Base-by-base conservation (phyloP, 805 yeast species). In the Ogataea parapolymorpha region DNA sequence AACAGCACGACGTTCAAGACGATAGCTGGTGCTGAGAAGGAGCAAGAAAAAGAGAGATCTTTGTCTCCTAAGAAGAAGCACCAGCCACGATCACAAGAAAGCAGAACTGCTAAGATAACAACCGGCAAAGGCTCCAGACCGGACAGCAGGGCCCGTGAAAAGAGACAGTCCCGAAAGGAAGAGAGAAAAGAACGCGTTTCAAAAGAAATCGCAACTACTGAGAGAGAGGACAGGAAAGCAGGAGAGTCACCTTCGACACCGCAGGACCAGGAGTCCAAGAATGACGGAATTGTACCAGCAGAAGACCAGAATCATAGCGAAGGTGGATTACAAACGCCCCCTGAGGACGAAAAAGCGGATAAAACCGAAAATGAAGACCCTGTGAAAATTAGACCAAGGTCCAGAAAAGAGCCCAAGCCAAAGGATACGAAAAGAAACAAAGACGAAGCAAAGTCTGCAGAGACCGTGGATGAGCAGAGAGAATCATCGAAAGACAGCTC, bases 1-100 rank as follows among this genome's bases (percentile, higher is more conserved):
- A 77, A 74, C 44, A 67, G 69, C 37, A 75, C 79, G 2, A 64
- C 67, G 12, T 62, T 55, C 46, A 56, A 54, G 32, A 58, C 65
- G 1, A 26, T 59, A 24, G 62, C 58, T 3, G 48, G 53, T 10
- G 41, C 49, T 27, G 58, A 56, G 41, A 44, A 30, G 42, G 26
- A 14, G 22, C 29, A 37, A 14, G 26, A 20, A 6, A 29, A 13
- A 15, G 29, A 29, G n/a, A 13, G 20, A 16, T 25, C 27, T 5
- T 5, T 9, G 41, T 39, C 25, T 39, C 26, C 12, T 20, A 36
- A 37, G 22, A 17, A 27, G n/a, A 26, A 26, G 32, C 17, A 26
- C 13, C 15, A 15, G 13, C 30, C 26, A 16, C 27, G 17, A 29
- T 28, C 25, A 5, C 31, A 26, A 9, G 17, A 16, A 10, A 32